These are phyloP conservation scores for Rhizopogon vinicolor DNA, from an alignment of 768 basidiomycete genomes.

Conservation along the genomic window DNA sequence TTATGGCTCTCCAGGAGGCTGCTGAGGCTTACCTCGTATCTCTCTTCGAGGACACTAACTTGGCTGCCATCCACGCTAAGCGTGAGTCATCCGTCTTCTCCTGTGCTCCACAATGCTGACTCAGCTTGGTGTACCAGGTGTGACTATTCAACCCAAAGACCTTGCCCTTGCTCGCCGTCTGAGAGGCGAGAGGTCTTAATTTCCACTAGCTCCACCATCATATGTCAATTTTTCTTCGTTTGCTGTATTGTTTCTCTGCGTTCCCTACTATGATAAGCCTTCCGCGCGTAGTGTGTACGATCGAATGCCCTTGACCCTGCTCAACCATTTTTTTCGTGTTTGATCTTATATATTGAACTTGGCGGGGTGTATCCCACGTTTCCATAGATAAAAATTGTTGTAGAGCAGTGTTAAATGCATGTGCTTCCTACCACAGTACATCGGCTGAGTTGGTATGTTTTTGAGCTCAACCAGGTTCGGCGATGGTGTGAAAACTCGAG, in stretches of 20 bases:
- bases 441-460: no score
- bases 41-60: conserved; percentile 85
- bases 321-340: neutral
- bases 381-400: conserved; percentile 23
- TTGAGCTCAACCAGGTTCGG: no score
- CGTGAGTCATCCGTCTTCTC: conserved; percentile 33
- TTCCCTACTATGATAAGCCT: conserved; percentile 18
- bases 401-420: conserved; percentile 21
- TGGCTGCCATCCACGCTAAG: conserved; percentile 89
- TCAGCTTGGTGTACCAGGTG: conserved; percentile 28
- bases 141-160: conserved; percentile 82
- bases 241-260: conserved; percentile 12
- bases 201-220: neutral
- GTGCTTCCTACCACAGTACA: conserved; percentile 13
- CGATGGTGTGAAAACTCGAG: no score
- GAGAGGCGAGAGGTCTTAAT: conserved; percentile 76
- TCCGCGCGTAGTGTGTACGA: conserved; percentile 27
- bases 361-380: neutral
- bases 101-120: conserved; percentile 8
- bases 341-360: conserved; percentile 7
- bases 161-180: conserved; percentile 84
- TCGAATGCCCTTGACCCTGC: conserved; percentile 4
- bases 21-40: conserved; percentile 88
- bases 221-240: conserved; percentile 1
- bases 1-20: conserved; percentile 91